Evolutionary conservation across 2,329 filamentous ascomycete genomes (phyloP), one percentile per base, ranked within the genome.

Genomic region (Zalaria sp.): DNA sequence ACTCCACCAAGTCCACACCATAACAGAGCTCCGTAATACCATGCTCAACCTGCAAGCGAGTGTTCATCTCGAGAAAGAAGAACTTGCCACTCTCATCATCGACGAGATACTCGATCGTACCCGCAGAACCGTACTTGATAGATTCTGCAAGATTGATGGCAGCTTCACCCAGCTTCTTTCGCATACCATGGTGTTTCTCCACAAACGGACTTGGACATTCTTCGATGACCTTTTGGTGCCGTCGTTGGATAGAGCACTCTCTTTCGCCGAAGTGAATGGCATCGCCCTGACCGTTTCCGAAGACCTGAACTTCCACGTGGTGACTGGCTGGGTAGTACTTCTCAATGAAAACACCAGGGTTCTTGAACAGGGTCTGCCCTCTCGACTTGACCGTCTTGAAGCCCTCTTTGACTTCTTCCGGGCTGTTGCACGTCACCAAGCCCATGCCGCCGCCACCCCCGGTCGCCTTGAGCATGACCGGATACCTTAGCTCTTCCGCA

Each of bases 181-280:
- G 80, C 68, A 76, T 77, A 71, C 59, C 57, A 1, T 59, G 57
- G 41, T 69, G 61, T 35, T 53, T 62, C 38, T 62, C 59, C 0
- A 75, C 63, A 45, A 79, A 79, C 0, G 86, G 85, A 9, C 83
- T 85, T 0, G 87, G 87, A 3, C 82, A 87, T 61, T 94, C 87
- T 58, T 94, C 87, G 25, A 94, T 72, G 35, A 93, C 83, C 64
- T 94, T 94, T 58, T 94, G 87, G 56, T 94, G 86, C 34, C 87
- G 68, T 48, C 87, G 68, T 62, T 94, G 87, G 8, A 94, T 73
- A 40, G 83, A 89, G 62, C 87, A 94, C 58, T 94, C 87, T 43
- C 87, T 71, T 63, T 94, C 87, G 18, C 86, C 85, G 27, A 93
- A 75, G n/a, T 82, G 79, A 6, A 93, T 79, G 10, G 81, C 85